These are phyloP conservation scores for Buddleja alternifolia DNA, from an alignment of 257 asterid species.

Conservation along the genomic window DNA sequence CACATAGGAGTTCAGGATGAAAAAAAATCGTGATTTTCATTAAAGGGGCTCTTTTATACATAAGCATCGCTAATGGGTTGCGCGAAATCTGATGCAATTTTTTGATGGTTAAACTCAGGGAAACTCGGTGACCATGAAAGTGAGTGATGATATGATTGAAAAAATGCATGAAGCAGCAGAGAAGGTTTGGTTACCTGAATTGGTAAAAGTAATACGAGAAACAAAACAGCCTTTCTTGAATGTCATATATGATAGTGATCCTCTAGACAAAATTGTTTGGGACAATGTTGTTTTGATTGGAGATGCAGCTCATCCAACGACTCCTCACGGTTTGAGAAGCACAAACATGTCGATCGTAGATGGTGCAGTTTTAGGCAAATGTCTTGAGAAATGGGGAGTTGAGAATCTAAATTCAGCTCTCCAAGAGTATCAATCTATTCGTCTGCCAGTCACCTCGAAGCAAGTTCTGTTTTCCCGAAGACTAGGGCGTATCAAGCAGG, in stretches of 20 bases:
- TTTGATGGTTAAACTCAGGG: constrained; percentile 48
- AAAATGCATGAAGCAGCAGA: constrained; percentile 72
- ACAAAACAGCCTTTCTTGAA: constrained; percentile 79
- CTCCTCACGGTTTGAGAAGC: constrained; percentile 92
- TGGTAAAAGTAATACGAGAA: constrained; percentile 59
- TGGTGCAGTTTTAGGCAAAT: constrained; percentile 77
- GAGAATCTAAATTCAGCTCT: constrained; percentile 56
- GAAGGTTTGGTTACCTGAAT: constrained; percentile 66
- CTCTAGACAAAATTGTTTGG: constrained; percentile 64
- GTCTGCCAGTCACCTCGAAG: constrained; percentile 59
- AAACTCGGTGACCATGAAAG: constrained; percentile 80
- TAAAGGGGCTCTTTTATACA: neutral
- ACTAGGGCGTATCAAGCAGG: constrained; percentile 78
- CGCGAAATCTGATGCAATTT: neutral
- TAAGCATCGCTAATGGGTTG: neutral
- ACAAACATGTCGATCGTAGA: constrained; percentile 93
- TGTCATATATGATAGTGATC: constrained; percentile 77
- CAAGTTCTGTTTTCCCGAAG: constrained; percentile 73
- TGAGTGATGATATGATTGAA: constrained; percentile 59
- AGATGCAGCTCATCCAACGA: constrained; percentile 94
- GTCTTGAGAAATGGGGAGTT: constrained; percentile 68
- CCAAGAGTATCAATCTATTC: constrained; percentile 64
- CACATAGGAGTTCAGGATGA: neutral
- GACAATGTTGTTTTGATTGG: constrained; percentile 72
- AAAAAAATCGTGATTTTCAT: neutral